Evolutionary conservation across 805 yeast species (phyloP), one percentile per base, ranked within the genome.

Genomic region (Clavispora asparagi): DNA sequence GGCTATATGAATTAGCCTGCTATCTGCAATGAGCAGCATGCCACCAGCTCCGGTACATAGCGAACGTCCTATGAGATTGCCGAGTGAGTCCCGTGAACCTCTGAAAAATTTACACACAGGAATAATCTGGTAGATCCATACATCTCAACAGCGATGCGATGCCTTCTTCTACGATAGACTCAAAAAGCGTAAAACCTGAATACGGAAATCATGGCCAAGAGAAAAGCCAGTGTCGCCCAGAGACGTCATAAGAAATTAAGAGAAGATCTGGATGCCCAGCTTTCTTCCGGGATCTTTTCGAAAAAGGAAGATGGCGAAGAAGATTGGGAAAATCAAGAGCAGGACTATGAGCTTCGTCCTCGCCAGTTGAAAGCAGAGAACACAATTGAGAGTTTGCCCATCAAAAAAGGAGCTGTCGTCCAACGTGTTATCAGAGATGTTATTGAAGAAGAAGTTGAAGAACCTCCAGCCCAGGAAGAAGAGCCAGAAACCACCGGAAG

Each of bases 271-370:
- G 81, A 78, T 51, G 61, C 68, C 1, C 63, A 63, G 42, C 64
- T 76, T 17, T 51, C 63, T 3, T 41, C 64, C 14, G 75, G 77
- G 0, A 48, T 71, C 7, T 73, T 74, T 38, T 16, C 27, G 12
- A 40, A 44, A 10, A 33, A 48, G 9, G 48, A 51, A 16, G 47
- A 51, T 7, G 57, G 62, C 14, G 63, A 56, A 6, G 55, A 51
- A 13, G 70, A 75, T 47, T 81, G 83, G 85, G 88, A 82, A n/a
- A 77, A 84, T 46, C 83, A 78, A 48, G 95, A 87, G 56, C 87
- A 82, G 57, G 91, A 81, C 45, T 90, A 88, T 56, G 98, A 91
- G 61, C 65, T 73, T 53, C 67, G 61, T 46, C 95, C 97, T 1
- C 77, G 98, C 62, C 57, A 63, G 3, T 65, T 81, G 52, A 65